phyloP scores from a whole-genome alignment of 2,329 filamentous ascomycete genomes.

The Didymella pinodella region DNA sequence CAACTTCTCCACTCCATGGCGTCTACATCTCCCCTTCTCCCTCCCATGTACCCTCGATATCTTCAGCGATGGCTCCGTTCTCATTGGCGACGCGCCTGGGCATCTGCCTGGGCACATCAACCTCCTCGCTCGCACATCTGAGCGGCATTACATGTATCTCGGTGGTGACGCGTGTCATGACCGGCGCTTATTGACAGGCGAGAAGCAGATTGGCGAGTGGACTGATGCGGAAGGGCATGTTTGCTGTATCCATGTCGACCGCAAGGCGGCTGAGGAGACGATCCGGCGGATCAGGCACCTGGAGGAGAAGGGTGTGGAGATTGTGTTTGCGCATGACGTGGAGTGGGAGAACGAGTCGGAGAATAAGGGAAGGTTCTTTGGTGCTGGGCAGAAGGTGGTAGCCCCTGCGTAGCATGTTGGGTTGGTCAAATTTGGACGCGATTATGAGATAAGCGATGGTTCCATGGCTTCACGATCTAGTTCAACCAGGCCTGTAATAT shows the following conservation, averaged over 20 bases:
- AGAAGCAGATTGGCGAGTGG: constrained; percentile 62
- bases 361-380: constrained; percentile 43
- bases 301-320: constrained; percentile 55
- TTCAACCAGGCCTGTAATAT: too few relatives aligned
- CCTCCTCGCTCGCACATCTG: constrained; percentile 54
- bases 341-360: constrained; percentile 56
- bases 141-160: constrained; percentile 56
- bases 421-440: background rate
- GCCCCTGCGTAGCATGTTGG: background rate
- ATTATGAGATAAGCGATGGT: background rate
- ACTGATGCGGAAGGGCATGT: constrained; percentile 55
- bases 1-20: constrained; percentile 51
- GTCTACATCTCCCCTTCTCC: constrained; percentile 54
- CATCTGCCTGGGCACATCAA: constrained; percentile 64
- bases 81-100: constrained; percentile 61
- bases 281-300: constrained; percentile 55
- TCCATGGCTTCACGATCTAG: background rate
- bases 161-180: constrained; percentile 66
- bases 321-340: constrained; percentile 62
- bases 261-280: constrained; percentile 55
- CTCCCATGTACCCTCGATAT: constrained; percentile 59
- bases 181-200: constrained; percentile 59
- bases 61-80: constrained; percentile 58
- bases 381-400: constrained; percentile 14
- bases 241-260: constrained; percentile 63